These are phyloP conservation scores for Penicillium riverlandense DNA, from an alignment of 495 filamentous ascomycete species.

Conservation along the genomic window DNA sequence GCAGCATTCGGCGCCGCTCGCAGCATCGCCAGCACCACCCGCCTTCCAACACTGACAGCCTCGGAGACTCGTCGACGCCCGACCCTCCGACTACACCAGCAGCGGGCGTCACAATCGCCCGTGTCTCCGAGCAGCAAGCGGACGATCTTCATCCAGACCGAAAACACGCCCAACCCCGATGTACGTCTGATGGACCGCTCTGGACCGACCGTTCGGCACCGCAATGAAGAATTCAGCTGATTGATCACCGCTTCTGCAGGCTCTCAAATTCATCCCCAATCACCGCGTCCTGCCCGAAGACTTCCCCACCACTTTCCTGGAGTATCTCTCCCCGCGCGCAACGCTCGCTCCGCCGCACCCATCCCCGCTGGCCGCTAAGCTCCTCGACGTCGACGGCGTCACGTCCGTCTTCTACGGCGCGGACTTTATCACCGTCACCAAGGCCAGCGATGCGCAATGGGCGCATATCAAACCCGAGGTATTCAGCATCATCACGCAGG, in stretches of 20 bases:
- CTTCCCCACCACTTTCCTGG: constrained; percentile 69
- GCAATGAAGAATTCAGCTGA: too few species aligned
- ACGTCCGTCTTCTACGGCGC: constrained; percentile 89
- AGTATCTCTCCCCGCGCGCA: constrained; percentile 82
- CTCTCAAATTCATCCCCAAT: constrained; percentile 91
- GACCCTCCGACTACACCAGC: constrained; percentile 39
- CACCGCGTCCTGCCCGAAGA: constrained; percentile 67
- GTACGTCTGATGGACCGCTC: constrained; percentile 32
- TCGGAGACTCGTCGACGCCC: constrained; percentile 41
- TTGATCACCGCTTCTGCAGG: constrained; percentile 25
- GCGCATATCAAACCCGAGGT: constrained; percentile 91
- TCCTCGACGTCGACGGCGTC: constrained; percentile 87
- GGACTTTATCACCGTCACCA: constrained; percentile 96
- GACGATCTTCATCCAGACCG: constrained; percentile 96
- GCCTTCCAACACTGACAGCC: constrained; percentile 41
- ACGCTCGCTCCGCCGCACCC: constrained; percentile 85
- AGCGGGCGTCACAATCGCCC: constrained; percentile 23
- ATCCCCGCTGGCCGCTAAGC: constrained; percentile 83
- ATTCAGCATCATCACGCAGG: constrained; percentile 89
- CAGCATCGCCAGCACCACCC: constrained; percentile 30
- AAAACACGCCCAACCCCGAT: constrained; percentile 84
- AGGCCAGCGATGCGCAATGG: constrained; percentile 81
- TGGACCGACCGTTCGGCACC: too few species aligned
- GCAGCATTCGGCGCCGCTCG: constrained; percentile 24
- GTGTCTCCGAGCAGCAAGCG: constrained; percentile 44